These are phyloP conservation scores for Pestalotiopsis sp. DNA, from an alignment of 2,329 filamentous ascomycete species.

Conservation along the genomic window DNA sequence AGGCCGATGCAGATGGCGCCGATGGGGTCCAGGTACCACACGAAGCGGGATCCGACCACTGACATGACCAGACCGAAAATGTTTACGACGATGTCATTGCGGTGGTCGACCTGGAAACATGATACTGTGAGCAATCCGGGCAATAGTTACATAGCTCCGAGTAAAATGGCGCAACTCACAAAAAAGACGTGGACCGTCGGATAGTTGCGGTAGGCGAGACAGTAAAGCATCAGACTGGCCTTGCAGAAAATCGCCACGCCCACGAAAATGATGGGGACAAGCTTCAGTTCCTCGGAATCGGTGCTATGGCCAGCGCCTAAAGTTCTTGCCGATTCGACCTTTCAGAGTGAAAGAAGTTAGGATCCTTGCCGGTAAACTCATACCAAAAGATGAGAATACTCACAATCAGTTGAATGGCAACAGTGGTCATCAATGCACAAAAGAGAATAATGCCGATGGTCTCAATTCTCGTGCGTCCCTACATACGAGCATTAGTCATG, in stretches of 20 bases:
- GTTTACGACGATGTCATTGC: constrained; percentile 59
- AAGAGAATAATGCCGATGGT: constrained; percentile 68
- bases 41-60: constrained; percentile 50
- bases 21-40: constrained; percentile 64
- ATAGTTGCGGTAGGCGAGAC: constrained; percentile 53
- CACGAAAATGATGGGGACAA: constrained; percentile 58
- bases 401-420: constrained; percentile 63
- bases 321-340: constrained; percentile 57
- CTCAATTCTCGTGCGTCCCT: constrained; percentile 63
- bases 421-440: constrained; percentile 67
- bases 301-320: constrained; percentile 43
- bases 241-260: constrained; percentile 56
- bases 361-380: not conserved
- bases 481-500: constrained; percentile 8
- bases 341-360: constrained; percentile 8
- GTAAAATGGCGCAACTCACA: constrained; percentile 26
- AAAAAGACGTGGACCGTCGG: constrained; percentile 59
- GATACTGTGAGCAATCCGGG: not conserved
- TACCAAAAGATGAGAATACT: constrained; percentile 22
- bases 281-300: constrained; percentile 46
- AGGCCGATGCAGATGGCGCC: constrained; percentile 63
- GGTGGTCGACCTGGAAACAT: constrained; percentile 48
- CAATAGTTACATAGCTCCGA: not conserved
- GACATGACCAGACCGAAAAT: constrained; percentile 58
- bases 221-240: constrained; percentile 53